phyloP scores from a whole-genome alignment of 257 asterid genomes.

The Jacaranda mimosifolia region DNA sequence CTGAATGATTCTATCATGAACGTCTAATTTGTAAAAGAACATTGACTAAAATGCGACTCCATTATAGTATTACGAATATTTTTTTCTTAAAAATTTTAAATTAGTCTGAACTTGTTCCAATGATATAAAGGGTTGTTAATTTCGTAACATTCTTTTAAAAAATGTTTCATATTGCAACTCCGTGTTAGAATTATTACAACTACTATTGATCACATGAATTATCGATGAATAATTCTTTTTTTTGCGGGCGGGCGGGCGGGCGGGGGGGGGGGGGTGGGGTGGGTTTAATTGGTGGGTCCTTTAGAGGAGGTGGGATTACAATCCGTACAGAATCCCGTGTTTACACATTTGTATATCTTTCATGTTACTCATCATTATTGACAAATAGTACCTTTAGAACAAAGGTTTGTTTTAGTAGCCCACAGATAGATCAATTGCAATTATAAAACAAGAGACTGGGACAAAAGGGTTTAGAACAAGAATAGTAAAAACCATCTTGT shows the following conservation, averaged over 20 bases:
- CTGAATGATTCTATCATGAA: constrained; percentile 2
- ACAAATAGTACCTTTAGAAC: constrained; percentile 14
- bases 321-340: constrained; percentile 51
- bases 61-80: background rate
- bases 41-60: constrained; percentile 20
- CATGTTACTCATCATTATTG: constrained; percentile 24
- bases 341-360: background rate
- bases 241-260: too few species aligned
- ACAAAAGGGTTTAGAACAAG: background rate
- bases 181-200: background rate
- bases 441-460: constrained; percentile 32
- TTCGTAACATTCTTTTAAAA: too few species aligned
- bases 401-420: constrained; percentile 12
- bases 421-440: constrained; percentile 11
- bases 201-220: constrained; percentile 12
- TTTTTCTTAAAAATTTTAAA: background rate
- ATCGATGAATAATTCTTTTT: constrained; percentile 5
- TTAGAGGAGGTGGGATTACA: constrained; percentile 21
- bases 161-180: background rate
- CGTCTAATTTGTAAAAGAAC: background rate
- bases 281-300: constrained; percentile 46
- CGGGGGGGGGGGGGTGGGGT: background rate
- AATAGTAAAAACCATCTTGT: constrained; percentile 7
- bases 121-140: too few species aligned
- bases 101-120: too few species aligned